Percentiles rank a stretch among this genome's conserved stretches.
These are phyloP conservation scores for Sphagnurus paluster DNA, from an alignment of 1,284 basidiomycete species.

Conservation along the genomic window DNA sequence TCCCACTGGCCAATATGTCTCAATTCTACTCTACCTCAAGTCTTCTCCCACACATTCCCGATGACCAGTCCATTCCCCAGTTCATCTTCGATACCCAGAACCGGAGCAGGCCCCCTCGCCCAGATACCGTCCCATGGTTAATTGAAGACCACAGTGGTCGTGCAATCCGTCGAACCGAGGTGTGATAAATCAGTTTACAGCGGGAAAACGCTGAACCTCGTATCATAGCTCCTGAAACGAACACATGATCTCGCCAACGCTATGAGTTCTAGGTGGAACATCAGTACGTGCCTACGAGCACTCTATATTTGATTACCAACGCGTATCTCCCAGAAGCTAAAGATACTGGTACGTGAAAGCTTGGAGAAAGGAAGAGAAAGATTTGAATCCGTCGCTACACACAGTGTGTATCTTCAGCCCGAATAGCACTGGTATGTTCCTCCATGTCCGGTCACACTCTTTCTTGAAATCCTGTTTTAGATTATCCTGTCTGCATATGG, in stretches of 20 bases:
- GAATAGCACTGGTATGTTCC: slow-evolving; percentile 58
- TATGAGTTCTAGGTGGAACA: slow-evolving; percentile 51
- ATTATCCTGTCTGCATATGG: slow-evolving; percentile 75
- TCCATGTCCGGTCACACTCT: slow-evolving; percentile 1
- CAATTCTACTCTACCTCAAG: slow-evolving; percentile 42
- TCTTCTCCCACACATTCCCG: slow-evolving; percentile 56
- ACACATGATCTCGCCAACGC: slow-evolving; percentile 64
- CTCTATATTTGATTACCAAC: background rate
- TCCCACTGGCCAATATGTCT: slow-evolving; percentile 32
- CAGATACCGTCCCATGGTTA: slow-evolving; percentile 52
- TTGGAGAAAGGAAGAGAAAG: background rate
- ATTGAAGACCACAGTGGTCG: slow-evolving; percentile 64
- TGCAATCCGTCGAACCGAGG: slow-evolving; percentile 49
- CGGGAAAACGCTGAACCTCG: background rate
- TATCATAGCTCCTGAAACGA: slow-evolving; percentile 45
- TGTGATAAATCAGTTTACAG: slow-evolving; percentile 24
- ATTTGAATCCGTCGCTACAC: slow-evolving; percentile 2
- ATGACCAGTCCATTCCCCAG: slow-evolving; percentile 72
- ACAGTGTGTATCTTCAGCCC: slow-evolving; percentile 68
- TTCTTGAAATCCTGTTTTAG: slow-evolving; percentile 33
- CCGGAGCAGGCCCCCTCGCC: slow-evolving; percentile 47
- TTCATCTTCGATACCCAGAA: slow-evolving; percentile 65
- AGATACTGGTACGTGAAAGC: slow-evolving; percentile 38
- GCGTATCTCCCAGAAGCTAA: slow-evolving; percentile 28
- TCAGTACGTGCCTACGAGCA: slow-evolving; percentile 45